Evolutionary conservation across 345 rosid genomes (phyloP).

Genomic region (Salix exigua): DNA sequence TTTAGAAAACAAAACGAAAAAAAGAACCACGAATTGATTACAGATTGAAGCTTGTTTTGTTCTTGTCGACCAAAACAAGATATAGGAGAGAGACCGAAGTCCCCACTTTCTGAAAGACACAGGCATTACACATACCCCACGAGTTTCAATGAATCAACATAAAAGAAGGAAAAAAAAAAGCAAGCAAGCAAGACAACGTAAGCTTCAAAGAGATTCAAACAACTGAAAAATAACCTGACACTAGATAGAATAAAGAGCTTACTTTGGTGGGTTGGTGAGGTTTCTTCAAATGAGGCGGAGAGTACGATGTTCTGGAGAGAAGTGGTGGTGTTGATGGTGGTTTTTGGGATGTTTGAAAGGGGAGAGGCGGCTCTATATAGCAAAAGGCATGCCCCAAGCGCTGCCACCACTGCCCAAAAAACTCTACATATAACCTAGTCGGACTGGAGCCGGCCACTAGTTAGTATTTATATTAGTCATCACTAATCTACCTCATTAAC

Average conservation of each 20-base stretch:
- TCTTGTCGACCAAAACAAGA: not conserved
- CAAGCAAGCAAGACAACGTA: not conserved
- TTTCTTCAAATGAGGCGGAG: not conserved
- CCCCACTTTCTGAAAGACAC: constrained; percentile 1
- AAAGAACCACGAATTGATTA: not conserved
- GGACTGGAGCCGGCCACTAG: too few species aligned
- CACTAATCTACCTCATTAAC: too few species aligned
- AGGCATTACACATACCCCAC: not conserved
- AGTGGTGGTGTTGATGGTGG: not conserved
- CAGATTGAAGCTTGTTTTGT: not conserved
- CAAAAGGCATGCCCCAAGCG: not conserved
- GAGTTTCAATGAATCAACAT: not conserved
- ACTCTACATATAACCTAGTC: not conserved
- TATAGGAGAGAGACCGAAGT: not conserved
- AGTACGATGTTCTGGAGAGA: not conserved
- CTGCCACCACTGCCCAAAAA: not conserved
- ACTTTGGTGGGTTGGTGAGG: not conserved
- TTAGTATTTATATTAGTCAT: too few species aligned
- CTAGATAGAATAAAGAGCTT: not conserved
- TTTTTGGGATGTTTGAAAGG: constrained; percentile 12
- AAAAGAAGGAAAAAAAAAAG: not conserved
- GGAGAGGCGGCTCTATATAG: not conserved
- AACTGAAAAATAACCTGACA: too few species aligned
- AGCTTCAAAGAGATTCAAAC: not conserved
- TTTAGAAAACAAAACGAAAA: not conserved